phyloP scores from a whole-genome alignment of 2,329 filamentous ascomycete species.

The Phaeosphaeriaceae sp. region DNA sequence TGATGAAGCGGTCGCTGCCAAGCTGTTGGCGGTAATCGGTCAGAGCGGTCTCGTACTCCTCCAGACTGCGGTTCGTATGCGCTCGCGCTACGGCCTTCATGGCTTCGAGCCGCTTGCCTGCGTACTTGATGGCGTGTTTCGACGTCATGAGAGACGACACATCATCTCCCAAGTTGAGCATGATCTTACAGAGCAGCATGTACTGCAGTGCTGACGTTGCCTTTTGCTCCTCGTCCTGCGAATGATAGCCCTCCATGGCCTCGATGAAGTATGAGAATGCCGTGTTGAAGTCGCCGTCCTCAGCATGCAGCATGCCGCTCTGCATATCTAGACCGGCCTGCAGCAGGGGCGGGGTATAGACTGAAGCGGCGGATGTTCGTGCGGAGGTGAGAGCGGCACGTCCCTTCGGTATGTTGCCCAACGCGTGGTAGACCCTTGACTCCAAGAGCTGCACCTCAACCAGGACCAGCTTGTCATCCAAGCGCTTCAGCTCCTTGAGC shows the following conservation, averaged over 20 bases:
- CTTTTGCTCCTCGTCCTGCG: constrained; percentile 84
- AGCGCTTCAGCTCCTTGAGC: constrained; percentile 93
- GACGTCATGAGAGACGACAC: constrained; percentile 93
- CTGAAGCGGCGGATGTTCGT: constrained; percentile 91
- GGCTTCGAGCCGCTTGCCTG: constrained; percentile 92
- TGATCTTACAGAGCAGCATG: constrained; percentile 99
- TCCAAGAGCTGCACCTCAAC: constrained; percentile 98
- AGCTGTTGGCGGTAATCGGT: constrained; percentile 92
- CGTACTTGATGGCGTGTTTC: constrained; percentile 96
- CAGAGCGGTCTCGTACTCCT: constrained; percentile 95
- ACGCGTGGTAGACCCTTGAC: constrained; percentile 94
- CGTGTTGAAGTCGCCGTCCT: constrained; percentile 99
- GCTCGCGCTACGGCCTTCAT: constrained; percentile 99
- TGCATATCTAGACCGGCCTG: constrained; percentile 99
- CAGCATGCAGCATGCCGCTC: constrained; percentile 97
- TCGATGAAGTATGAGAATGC: constrained; percentile 99
- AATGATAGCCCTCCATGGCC: constrained; percentile 94
- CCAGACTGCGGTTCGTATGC: constrained; percentile 92
- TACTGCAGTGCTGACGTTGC: constrained; percentile 99
- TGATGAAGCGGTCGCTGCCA: constrained; percentile 93
- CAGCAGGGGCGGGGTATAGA: constrained; percentile 93
- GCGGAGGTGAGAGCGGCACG: constrained; percentile 93
- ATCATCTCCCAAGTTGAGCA: constrained; percentile 96
- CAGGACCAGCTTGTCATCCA: constrained; percentile 97
- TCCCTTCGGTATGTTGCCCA: constrained; percentile 95